Evolutionary conservation across 2,329 filamentous ascomycete species (phyloP), one percentile per base, ranked within the genome.

Genomic region (Ophiocordyceps camponoti-leonardi): DNA sequence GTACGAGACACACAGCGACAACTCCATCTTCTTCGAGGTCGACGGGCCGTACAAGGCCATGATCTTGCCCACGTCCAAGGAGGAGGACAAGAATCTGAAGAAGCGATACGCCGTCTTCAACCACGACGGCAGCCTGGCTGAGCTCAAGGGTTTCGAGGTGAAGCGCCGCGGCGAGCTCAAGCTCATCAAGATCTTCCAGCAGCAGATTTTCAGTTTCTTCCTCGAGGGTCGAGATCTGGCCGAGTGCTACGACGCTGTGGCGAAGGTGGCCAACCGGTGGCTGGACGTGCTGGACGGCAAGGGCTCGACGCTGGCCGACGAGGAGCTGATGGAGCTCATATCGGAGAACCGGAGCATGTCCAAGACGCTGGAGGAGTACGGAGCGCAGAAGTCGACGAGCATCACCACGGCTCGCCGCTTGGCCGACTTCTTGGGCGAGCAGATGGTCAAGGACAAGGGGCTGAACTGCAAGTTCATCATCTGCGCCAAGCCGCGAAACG

Each of bases 401-500:
- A 98, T 99, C 60, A 99, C 92, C 2, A 99, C 92, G 0, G 92
- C 92, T 12, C 92, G 83, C 56, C 86, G 92, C 50, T 66, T 99
- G 40, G 92, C 92, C 33, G 92, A 98, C 57, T 99, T 99, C 59
- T 60, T 99, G 50, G 92, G 92, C 33, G 90, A 95, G 60, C 87
- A 94, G 58, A 99, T 99, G 93, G 81, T 95, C 56, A 98, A 98
- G 59, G 93, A 99, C 65, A 98, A 96, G 63, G 92, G 92, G 4
- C 64, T 99, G 54, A 98, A 98, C 67, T 99, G 92, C 79, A 96
- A 96, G 65, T 99, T 96, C 63, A 95, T 99, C 60, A 95, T 99
- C 57, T 94, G 88, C 44, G 75, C 86, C 14, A 78, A 75, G 50
- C 92, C 92, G 4, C 84, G 80, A 56, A 85, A 85, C 56, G 86